Evolutionary conservation across 169 alveolate species (phyloP), one percentile per base, ranked within the genome.

Genomic region (Eimeria falciformis): DNA sequence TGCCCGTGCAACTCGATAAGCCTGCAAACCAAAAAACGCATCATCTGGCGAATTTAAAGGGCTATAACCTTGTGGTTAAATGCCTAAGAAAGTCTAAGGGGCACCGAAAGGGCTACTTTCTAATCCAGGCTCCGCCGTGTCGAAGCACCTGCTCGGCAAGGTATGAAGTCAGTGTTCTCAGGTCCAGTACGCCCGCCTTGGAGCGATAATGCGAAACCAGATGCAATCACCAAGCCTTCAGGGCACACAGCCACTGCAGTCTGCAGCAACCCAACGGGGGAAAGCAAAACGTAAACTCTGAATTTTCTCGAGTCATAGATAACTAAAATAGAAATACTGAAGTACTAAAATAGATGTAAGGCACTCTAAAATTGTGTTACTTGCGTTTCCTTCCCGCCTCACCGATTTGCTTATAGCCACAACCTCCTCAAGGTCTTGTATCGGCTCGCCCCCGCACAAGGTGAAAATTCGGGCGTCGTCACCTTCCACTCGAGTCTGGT

Each of bases 391-490:
- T 47, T 40, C 45, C n/a, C 27, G 17, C 12, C 50, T 56, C 12
- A 27, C 87, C 5, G 46, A 3, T 27, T 45, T 0, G 68, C 29
- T 25, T 27, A 23, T n/a, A 37, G 92, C 95, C 21, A 93, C 94
- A 55, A 95, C 96, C 78, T 96, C 97, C n/a, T 90, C 93, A 14
- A 95, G 93, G 33, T 94, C 93, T 3, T 96, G 95, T 27, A 95
- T 53, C 40, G 97, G 92, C 45, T 95, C 96, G 55, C 78, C 73
- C 5, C 97, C 95, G 75, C 98, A 96, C 66, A 95, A 81, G 23
- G 78, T 95, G 95, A 95, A 96, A 27, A 96, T 95, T 40, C 97
- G 95, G 23, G 85, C 96, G 73, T 83, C 95, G 65, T 96, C 91
- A 14, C 94, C 77, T 77, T 93, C 92, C 29, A 45, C 96, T 0